Conservation (phyloP, 2,329 filamentous ascomycete genomes). For the Hypoxylon sp. region DNA sequence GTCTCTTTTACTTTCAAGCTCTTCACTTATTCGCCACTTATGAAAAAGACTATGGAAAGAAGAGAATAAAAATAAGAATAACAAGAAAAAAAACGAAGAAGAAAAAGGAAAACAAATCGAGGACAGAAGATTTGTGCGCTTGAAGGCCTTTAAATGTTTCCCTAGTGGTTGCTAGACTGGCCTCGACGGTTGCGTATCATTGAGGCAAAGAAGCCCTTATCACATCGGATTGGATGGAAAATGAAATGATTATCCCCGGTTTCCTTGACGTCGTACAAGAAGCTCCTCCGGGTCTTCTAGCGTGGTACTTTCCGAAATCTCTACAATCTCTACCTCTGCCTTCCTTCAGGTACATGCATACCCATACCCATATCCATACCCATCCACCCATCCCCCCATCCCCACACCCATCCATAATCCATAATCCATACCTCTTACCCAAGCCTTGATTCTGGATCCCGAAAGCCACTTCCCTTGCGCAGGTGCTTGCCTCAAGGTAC, state of each 20-base stretch:
- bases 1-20: neutral
- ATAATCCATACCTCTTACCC: constrained; percentile 8
- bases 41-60: constrained; percentile 1
- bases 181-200: constrained; percentile 23
- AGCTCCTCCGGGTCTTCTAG: constrained; percentile 34
- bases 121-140: constrained; percentile 6
- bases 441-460: constrained; percentile 35
- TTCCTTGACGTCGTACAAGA: constrained; percentile 37
- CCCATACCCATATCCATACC: neutral
- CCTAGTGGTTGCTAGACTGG: constrained; percentile 8
- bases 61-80: constrained; percentile 16
- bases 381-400: no score
- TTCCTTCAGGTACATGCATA: neutral
- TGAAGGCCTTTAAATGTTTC: constrained; percentile 20
- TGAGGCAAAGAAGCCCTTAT: constrained; percentile 17
- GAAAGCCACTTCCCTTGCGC: constrained; percentile 32
- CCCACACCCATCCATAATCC: neutral
- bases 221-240: constrained; percentile 39
- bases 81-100: neutral
- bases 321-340: constrained; percentile 9
- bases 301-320: constrained; percentile 29
- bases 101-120: constrained; percentile 12
- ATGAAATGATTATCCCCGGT: constrained; percentile 34
- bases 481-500: constrained; percentile 25
- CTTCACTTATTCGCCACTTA: neutral